Evolutionary conservation across 106 monocot genomes (phyloP).

Genomic region (Dendrobium nobile): DNA sequence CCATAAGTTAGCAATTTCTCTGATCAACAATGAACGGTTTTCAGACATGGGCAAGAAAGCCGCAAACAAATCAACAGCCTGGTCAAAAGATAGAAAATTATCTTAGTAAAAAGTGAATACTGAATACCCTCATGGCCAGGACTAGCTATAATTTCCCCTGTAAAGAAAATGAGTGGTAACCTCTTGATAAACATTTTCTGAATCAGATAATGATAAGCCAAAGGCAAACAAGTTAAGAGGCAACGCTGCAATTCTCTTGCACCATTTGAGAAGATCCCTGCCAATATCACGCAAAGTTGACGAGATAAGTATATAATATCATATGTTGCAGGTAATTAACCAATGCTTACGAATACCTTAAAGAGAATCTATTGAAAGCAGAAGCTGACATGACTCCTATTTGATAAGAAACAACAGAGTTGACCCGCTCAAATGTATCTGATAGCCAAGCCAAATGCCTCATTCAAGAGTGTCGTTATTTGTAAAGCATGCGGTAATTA

Average conservation of each 20-base stretch:
- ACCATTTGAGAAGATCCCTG: conserved; percentile 95
- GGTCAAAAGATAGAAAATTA: background rate
- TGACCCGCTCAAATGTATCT: conserved; percentile 69
- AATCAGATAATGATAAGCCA: conserved; percentile 30
- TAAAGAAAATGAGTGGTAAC: conserved; percentile 17
- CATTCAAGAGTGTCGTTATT: background rate
- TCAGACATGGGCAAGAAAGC: conserved; percentile 33
- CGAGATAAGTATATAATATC: background rate
- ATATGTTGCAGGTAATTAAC: background rate
- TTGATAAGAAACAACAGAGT: conserved; percentile 28
- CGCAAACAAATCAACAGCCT: conserved; percentile 90
- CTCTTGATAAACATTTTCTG: conserved; percentile 71
- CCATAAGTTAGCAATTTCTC: conserved; percentile 50
- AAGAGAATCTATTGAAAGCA: conserved; percentile 39
- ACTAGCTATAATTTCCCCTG: background rate
- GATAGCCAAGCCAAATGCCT: background rate
- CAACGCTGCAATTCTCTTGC: conserved; percentile 55
- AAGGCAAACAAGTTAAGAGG: conserved; percentile 24
- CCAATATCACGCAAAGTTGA: conserved; percentile 15
- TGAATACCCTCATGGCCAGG: background rate
- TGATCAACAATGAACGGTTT: conserved; percentile 35
- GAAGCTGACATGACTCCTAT: conserved; percentile 20
- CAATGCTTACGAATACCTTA: conserved; percentile 37
- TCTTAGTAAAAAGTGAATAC: background rate
- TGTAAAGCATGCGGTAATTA: background rate